These are phyloP conservation scores for Pseudomicrostroma phylloplanum DNA, from an alignment of 1,284 basidiomycete genomes.

Conservation along the genomic window DNA sequence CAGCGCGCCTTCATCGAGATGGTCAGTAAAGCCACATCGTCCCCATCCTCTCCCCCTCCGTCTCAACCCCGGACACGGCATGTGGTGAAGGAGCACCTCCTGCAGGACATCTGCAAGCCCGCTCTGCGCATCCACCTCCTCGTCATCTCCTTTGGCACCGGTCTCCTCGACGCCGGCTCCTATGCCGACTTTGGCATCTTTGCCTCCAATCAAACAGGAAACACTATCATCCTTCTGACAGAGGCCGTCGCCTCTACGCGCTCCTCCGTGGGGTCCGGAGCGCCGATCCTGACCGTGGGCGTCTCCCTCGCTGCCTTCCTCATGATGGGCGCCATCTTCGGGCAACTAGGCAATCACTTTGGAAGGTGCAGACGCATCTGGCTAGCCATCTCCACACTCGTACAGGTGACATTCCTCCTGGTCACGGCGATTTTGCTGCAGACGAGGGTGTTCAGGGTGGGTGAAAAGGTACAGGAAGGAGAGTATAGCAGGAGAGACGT, in stretches of 20 bases:
- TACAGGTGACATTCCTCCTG: not conserved
- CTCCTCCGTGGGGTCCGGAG: not conserved
- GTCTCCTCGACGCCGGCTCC: constrained; percentile 2
- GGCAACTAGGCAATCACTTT: not conserved
- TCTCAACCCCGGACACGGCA: no score
- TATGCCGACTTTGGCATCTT: constrained; percentile 9
- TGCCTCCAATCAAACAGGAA: constrained; percentile 6
- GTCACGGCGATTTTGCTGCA: not conserved
- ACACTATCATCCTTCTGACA: constrained; percentile 2
- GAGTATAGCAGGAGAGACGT: not conserved
- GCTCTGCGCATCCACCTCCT: constrained; percentile 4
- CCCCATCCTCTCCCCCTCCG: no score
- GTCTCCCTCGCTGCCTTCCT: not conserved
- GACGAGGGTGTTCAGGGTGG: not conserved
- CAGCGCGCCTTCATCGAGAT: no score
- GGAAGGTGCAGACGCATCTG: not conserved
- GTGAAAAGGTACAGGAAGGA: not conserved
- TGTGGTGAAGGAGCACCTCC: no score
- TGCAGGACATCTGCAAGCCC: not conserved
- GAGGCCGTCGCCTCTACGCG: not conserved
- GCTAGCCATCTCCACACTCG: not conserved
- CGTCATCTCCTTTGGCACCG: constrained; percentile 8
- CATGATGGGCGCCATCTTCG: not conserved
- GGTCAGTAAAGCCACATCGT: no score
- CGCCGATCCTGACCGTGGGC: constrained; percentile 1